phyloP scores from a whole-genome alignment of 1,284 basidiomycete genomes.

The Boletus sp. region DNA sequence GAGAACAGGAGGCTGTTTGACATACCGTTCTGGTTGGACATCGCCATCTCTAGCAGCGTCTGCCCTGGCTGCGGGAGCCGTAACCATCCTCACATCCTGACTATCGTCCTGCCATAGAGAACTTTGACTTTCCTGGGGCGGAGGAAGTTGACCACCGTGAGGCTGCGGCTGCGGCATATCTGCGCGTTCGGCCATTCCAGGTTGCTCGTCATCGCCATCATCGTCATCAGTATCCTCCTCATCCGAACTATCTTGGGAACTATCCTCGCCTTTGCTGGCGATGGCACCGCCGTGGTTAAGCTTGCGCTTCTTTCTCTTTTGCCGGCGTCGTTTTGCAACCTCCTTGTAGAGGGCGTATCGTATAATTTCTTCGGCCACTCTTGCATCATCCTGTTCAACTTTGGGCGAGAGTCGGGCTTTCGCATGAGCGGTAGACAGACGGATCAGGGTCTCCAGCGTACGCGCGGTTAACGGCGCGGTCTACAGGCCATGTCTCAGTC shows the following conservation, averaged over 20 bases:
- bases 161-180: constrained; percentile 36
- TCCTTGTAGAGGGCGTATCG: constrained; percentile 98
- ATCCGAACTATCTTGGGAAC: constrained; percentile 40
- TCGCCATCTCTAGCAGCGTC: constrained; percentile 39
- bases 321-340: constrained; percentile 74
- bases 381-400: constrained; percentile 85
- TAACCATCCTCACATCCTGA: constrained; percentile 62
- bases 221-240: constrained; percentile 46
- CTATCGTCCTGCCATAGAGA: constrained; percentile 59
- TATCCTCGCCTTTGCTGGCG: constrained; percentile 38
- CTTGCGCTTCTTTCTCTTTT: constrained; percentile 74
- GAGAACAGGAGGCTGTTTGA: constrained; percentile 7
- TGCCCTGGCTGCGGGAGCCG: constrained; percentile 37
- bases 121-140: constrained; percentile 38
- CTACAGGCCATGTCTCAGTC: constrained; percentile 39
- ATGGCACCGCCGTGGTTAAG: constrained; percentile 54
- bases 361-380: constrained; percentile 91
- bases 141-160: constrained; percentile 28
- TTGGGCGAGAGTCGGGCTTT: constrained; percentile 87
- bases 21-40: constrained; percentile 55
- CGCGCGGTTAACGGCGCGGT: constrained; percentile 97
- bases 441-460: constrained; percentile 98
- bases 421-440: constrained; percentile 95
- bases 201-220: constrained; percentile 33
- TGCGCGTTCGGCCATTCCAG: constrained; percentile 50